Evolutionary conservation across 805 yeast species (phyloP).

Genomic region (Suhomyces vadensis): DNA sequence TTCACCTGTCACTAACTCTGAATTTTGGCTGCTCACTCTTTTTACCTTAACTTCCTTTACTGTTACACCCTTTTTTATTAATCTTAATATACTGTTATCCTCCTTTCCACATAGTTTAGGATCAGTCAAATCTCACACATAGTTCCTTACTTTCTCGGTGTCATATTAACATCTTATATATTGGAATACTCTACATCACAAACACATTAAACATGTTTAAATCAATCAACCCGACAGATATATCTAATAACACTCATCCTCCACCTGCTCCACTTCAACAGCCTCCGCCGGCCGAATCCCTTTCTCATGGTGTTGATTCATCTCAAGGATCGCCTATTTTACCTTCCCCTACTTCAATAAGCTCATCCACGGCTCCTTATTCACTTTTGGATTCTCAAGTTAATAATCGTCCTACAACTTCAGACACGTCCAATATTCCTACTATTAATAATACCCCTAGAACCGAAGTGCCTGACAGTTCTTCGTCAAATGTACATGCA

Average conservation of each 20-base stretch:
- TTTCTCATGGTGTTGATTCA: neutral
- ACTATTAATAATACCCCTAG: conserved; percentile 12
- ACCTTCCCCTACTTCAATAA: conserved; percentile 2
- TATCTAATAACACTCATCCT: conserved; percentile 10
- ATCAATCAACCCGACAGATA: conserved; percentile 7
- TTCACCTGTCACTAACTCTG: neutral
- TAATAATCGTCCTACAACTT: neutral
- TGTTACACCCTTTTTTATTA: no score
- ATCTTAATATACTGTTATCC: no score
- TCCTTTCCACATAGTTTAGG: no score
- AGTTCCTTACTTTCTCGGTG: no score
- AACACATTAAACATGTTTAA: conserved; percentile 2
- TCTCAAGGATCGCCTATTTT: neutral
- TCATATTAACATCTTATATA: no score
- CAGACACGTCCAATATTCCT: conserved; percentile 1
- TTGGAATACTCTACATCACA: no score
- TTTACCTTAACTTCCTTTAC: no score
- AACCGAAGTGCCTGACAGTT: neutral
- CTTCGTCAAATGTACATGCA: neutral
- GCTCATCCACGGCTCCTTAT: conserved; percentile 2
- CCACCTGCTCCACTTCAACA: conserved; percentile 8
- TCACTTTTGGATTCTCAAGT: neutral
- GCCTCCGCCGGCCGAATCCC: conserved; percentile 4
- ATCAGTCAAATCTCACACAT: no score
- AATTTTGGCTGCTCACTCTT: neutral